Evolutionary conservation across 805 yeast species (phyloP).

Genomic region (Suhomyces vadensis): DNA sequence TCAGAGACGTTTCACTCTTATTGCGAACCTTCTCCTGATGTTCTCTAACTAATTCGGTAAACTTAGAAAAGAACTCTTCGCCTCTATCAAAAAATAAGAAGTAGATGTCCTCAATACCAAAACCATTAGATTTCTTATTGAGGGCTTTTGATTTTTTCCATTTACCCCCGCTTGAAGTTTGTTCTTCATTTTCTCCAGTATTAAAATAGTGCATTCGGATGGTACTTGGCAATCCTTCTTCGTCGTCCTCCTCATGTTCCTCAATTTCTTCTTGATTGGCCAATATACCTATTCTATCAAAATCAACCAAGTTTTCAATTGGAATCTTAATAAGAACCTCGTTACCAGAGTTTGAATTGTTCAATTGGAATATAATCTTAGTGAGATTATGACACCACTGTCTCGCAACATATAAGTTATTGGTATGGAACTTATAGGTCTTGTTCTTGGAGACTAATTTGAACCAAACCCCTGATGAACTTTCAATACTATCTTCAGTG

Average conservation of each 20-base stretch:
- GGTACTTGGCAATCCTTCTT: slow-evolving; percentile 35
- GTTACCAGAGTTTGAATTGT: slow-evolving; percentile 66
- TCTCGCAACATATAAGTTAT: slow-evolving; percentile 68
- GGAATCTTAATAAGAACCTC: slow-evolving; percentile 81
- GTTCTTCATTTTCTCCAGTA: slow-evolving; percentile 7
- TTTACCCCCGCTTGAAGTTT: background rate
- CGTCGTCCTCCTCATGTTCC: slow-evolving; percentile 32
- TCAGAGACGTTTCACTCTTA: slow-evolving; percentile 7
- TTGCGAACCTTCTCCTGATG: slow-evolving; percentile 7
- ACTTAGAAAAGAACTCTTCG: slow-evolving; percentile 38
- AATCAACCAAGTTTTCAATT: slow-evolving; percentile 59
- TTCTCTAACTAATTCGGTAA: slow-evolving; percentile 31
- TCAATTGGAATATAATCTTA: slow-evolving; percentile 64
- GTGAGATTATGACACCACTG: slow-evolving; percentile 77
- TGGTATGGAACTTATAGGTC: slow-evolving; percentile 69
- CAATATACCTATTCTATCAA: slow-evolving; percentile 56
- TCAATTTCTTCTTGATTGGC: slow-evolving; percentile 10
- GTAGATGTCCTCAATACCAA: slow-evolving; percentile 59
- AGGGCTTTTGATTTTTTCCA: slow-evolving; percentile 5
- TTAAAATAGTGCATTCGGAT: slow-evolving; percentile 57
- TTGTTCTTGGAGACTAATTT: slow-evolving; percentile 57
- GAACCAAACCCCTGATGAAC: slow-evolving; percentile 47
- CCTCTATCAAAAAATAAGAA: slow-evolving; percentile 65
- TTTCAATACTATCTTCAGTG: slow-evolving; percentile 22
- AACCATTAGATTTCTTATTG: background rate